Base-by-base conservation (phyloP, 257 asterid genomes). In the Solanum sejunctum region DNA sequence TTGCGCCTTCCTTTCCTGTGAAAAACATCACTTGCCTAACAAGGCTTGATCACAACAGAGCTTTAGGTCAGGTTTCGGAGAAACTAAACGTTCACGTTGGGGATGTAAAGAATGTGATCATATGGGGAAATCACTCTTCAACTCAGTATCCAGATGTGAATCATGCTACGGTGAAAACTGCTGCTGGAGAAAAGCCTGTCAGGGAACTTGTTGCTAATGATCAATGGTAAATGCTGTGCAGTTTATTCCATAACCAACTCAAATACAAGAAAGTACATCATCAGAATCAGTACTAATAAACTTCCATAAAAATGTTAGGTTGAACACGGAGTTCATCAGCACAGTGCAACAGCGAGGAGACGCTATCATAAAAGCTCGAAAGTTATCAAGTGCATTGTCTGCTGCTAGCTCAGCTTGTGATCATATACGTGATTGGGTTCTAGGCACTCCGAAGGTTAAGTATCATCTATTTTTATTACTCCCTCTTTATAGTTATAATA, bases 121-220 rank as follows among this genome's bases (percentile, higher is more conserved):
- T 95, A 28, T 95, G 99, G 99, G 98, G 99, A 16, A 95, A 95
- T 79, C 99, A 94, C 84, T 94, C 98, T 32, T 95, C 98, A 12
- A 92, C 97, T 54, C 99, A 93, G 71, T 95, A 92, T 90, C 98
- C 99, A 0, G 99, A 94, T 61, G 91, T 88, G n/a, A 93, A 88
- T 61, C 97, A 95, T 45, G 95, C 98, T 2, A 88, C 90, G 4
- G 95, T 89, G 8, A 55, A 79, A 69, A 92, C 93, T 0, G 57
- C 23, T 56, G 55, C 43, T 11, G 97, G 93, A 1, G 87, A 87
- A 17, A 92, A 87, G 60, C 49, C 93, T 2, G 95, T 86, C 1
- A 86, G 80, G 54, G 92, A 92, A 54, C 92, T 95, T 49, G 87
- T 94, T 58, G 86, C 83, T 10, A 89, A 95, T 45, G 93, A 93